Conservation (phyloP, 768 basidiomycete genomes). For the Suillus alpinus region DNA sequence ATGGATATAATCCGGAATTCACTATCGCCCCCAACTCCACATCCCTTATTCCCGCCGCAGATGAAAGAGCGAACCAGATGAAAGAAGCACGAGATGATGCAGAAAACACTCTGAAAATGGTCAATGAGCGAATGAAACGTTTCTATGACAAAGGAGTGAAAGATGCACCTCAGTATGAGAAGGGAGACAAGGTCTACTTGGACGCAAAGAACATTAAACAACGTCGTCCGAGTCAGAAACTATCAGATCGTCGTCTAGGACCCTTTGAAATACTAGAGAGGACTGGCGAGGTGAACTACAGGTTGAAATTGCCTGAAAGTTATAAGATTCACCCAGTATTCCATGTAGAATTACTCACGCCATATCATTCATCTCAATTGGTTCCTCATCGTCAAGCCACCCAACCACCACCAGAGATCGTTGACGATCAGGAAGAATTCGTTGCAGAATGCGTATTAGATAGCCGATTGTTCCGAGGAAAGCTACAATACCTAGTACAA, state of each 20-base stretch:
- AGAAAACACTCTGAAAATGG: background rate
- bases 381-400: too few relatives aligned
- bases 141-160: slow-evolving; percentile 12
- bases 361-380: too few relatives aligned
- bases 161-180: slow-evolving; percentile 9
- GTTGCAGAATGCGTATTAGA: too few relatives aligned
- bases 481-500: too few relatives aligned
- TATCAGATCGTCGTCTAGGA: background rate
- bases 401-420: too few relatives aligned
- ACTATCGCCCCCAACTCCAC: background rate
- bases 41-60: slow-evolving; percentile 5
- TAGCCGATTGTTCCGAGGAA: too few relatives aligned
- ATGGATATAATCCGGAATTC: background rate
- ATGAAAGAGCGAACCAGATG: slow-evolving; percentile 15
- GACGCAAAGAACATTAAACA: slow-evolving; percentile 18
- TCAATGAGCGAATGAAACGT: slow-evolving; percentile 24
- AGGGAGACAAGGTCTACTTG: slow-evolving; percentile 25
- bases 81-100: slow-evolving; percentile 11
- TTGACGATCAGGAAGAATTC: too few relatives aligned
- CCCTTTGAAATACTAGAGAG: background rate
- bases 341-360: too few relatives aligned
- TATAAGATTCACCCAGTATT: too few relatives aligned
- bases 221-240: background rate
- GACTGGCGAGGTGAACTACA: background rate
- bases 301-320: background rate